Conservation (phyloP, 2,329 filamentous ascomycete species). For the Huntiella decipiens region DNA sequence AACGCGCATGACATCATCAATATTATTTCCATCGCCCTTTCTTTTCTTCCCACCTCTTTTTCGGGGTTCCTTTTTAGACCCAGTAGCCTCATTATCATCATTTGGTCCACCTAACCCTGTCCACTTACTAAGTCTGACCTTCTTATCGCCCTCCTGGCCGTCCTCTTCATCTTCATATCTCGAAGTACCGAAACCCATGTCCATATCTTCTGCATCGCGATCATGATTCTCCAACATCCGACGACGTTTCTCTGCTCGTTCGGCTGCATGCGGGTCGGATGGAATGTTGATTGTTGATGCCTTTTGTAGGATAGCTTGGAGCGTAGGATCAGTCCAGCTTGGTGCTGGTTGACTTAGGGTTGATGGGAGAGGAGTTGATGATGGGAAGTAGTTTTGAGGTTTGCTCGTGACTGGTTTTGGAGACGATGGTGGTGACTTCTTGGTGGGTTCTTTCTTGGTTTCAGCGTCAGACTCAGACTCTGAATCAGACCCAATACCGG, state of each 20-base stretch:
- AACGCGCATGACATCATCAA: slow-evolving; percentile 59
- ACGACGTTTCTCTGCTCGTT: slow-evolving; percentile 48
- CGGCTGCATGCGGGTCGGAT: slow-evolving; percentile 26
- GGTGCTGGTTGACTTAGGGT: slow-evolving; percentile 40
- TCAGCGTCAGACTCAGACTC: slow-evolving; percentile 26
- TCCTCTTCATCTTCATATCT: slow-evolving; percentile 79
- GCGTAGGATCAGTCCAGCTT: slow-evolving; percentile 52
- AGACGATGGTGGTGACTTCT: slow-evolving; percentile 18
- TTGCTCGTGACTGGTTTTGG: slow-evolving; percentile 22
- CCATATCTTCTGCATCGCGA: slow-evolving; percentile 76
- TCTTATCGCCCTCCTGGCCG: slow-evolving; percentile 38
- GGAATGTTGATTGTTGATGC: slow-evolving; percentile 45
- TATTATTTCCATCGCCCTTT: slow-evolving; percentile 62
- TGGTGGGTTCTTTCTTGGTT: slow-evolving; percentile 17
- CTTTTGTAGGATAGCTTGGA: slow-evolving; percentile 71
- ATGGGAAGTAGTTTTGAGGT: slow-evolving; percentile 37
- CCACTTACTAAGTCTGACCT: slow-evolving; percentile 51
- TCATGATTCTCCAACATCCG: slow-evolving; percentile 56
- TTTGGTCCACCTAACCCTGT: slow-evolving; percentile 31
- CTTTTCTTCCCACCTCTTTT: slow-evolving; percentile 57
- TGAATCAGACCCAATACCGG: slow-evolving; percentile 27
- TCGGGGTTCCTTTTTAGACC: slow-evolving; percentile 25
- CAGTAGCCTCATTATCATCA: slow-evolving; percentile 21
- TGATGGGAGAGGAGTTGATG: slow-evolving; percentile 19
- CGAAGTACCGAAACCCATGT: slow-evolving; percentile 83